Percentiles rank a stretch among this genome's conserved stretches.
These are phyloP conservation scores for Symbiodinium pilosum DNA, from an alignment of 73 alveolate genomes.

Conservation along the genomic window DNA sequence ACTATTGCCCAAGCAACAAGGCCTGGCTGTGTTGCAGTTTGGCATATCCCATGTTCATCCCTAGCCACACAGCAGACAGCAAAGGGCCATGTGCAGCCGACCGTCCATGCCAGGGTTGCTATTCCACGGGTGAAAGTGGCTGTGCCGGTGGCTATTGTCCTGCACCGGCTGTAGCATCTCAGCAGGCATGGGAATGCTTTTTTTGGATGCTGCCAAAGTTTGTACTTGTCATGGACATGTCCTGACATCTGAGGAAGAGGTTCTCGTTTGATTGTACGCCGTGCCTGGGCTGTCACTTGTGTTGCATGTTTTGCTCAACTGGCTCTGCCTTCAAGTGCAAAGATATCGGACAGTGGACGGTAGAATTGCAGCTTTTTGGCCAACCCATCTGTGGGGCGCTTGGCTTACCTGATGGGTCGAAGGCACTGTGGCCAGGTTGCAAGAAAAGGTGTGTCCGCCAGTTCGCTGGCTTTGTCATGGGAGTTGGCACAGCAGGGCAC, in stretches of 20 bases:
- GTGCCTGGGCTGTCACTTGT: neutral
- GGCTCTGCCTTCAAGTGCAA: neutral
- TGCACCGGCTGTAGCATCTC: conserved; percentile 39
- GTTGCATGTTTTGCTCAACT: neutral
- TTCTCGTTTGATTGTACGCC: neutral
- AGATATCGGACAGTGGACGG: neutral
- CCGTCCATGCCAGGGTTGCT: conserved; percentile 47
- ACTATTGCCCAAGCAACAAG: conserved; percentile 89
- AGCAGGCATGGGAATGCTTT: neutral
- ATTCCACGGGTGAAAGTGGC: conserved; percentile 70
- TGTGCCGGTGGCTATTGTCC: conserved; percentile 87
- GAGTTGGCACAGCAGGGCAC: too few relatives aligned
- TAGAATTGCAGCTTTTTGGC: neutral
- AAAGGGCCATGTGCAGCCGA: neutral
- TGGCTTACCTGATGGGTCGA: neutral
- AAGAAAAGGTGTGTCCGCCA: too few relatives aligned
- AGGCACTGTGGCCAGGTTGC: too few relatives aligned
- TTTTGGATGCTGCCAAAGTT: neutral
- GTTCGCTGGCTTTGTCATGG: too few relatives aligned
- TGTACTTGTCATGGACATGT: neutral
- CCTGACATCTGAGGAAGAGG: neutral
- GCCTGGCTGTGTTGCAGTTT: neutral
- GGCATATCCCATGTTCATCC: too few relatives aligned
- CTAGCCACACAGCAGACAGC: neutral
- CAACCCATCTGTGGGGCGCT: neutral